Conservation (phyloP, 208 protist genomes). For the Trypanosoma rangeli region DNA sequence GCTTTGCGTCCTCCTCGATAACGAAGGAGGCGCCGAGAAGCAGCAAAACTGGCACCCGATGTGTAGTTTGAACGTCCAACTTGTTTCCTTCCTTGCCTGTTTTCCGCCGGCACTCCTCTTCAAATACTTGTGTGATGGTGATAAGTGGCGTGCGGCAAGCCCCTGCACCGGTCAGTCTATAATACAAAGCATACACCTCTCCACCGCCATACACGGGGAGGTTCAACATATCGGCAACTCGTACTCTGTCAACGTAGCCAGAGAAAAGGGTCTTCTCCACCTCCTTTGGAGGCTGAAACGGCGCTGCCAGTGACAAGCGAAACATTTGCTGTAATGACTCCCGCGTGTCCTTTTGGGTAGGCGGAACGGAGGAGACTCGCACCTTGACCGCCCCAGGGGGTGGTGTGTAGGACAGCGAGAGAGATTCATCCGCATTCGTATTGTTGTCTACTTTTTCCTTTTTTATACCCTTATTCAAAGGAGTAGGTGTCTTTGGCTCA, state of each 20-base stretch:
- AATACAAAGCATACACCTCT: slow-evolving; percentile 26
- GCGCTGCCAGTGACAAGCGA: slow-evolving; percentile 12
- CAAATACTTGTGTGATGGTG: slow-evolving; percentile 20
- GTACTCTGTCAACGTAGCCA: slow-evolving; percentile 19
- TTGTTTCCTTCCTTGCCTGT: neutral
- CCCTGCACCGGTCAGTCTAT: slow-evolving; percentile 28
- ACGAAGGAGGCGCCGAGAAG: slow-evolving; percentile 27
- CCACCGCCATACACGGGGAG: slow-evolving; percentile 20
- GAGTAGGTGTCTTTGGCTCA: neutral
- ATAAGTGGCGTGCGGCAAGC: slow-evolving; percentile 30
- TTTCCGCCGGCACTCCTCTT: slow-evolving; percentile 6
- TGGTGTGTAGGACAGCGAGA: slow-evolving; percentile 1
- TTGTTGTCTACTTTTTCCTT: neutral
- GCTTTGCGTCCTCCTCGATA: slow-evolving; percentile 25
- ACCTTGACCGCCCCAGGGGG: neutral
- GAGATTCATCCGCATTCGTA: neutral
- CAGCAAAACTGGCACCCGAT: slow-evolving; percentile 17
- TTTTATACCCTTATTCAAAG: neutral
- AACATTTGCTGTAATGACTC: slow-evolving; percentile 23
- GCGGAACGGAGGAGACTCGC: neutral
- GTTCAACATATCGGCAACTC: slow-evolving; percentile 27
- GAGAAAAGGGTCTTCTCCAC: slow-evolving; percentile 25
- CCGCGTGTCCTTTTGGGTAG: neutral
- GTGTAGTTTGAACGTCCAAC: neutral
- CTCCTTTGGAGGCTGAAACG: slow-evolving; percentile 23